phyloP scores from a whole-genome alignment of 2,329 filamentous ascomycete species.

The Ambrosiella xylebori region DNA sequence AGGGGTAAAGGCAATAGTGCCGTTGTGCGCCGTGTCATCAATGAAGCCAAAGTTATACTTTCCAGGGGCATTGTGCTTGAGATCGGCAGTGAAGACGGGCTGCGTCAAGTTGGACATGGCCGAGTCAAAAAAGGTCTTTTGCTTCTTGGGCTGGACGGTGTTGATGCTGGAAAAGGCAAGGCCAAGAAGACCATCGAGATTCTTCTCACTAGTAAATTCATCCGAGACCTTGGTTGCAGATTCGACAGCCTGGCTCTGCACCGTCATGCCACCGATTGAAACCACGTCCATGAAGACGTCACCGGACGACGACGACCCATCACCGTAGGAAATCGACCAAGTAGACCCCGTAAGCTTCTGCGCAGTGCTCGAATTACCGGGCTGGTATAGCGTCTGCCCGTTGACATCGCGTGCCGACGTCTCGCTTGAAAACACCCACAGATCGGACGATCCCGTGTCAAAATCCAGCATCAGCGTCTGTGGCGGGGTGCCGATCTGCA shows the following conservation, averaged over 20 bases:
- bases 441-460: conserved; percentile 30
- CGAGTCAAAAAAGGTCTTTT: conserved; percentile 28
- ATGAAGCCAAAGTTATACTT: conserved; percentile 24
- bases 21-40: conserved; percentile 37
- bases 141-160: conserved; percentile 23
- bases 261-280: conserved; percentile 24
- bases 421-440: conserved; percentile 32
- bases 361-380: conserved; percentile 23
- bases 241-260: conserved; percentile 26
- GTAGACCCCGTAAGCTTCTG: conserved; percentile 21
- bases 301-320: conserved; percentile 25
- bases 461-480: conserved; percentile 28
- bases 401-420: conserved; percentile 21
- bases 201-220: conserved; percentile 22
- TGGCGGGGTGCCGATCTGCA: conserved; percentile 27
- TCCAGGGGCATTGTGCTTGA: conserved; percentile 4
- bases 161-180: conserved; percentile 27
- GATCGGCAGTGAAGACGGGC: conserved; percentile 4
- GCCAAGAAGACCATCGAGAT: conserved; percentile 24
- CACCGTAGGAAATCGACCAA: conserved; percentile 28
- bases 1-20: conserved; percentile 38
- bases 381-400: conserved; percentile 25
- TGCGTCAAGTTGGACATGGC: neutral
- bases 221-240: conserved; percentile 24
- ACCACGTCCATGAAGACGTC: conserved; percentile 28